Evolutionary conservation across 768 basidiomycete genomes (phyloP).

Genomic region (Pleurotus tuber-regium): DNA sequence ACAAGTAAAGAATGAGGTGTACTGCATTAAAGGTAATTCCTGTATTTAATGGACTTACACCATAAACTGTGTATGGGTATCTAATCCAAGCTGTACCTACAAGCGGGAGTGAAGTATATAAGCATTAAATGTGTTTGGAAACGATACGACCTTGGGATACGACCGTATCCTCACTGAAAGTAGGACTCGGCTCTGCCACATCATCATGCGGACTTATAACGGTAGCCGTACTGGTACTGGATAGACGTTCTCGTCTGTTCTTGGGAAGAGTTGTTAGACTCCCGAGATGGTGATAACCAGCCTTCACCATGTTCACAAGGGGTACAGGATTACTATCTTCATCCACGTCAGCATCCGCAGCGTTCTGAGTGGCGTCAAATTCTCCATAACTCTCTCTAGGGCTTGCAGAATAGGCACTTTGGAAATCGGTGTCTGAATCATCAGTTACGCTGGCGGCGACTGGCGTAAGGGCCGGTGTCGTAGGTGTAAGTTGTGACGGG

Average conservation of each 20-base stretch:
- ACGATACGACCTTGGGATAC: constrained; percentile 14
- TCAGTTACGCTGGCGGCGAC: constrained; percentile 38
- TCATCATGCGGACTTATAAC: constrained; percentile 24
- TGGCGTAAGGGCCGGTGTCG: constrained; percentile 33
- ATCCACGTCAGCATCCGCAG: constrained; percentile 24
- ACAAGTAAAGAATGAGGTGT: background rate
- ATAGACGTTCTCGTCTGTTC: constrained; percentile 50
- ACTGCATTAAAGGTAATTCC: background rate
- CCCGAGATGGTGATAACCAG: constrained; percentile 24
- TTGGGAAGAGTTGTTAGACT: constrained; percentile 28
- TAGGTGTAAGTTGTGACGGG: constrained; percentile 22
- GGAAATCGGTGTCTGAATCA: constrained; percentile 84
- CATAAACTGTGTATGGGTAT: constrained; percentile 10
- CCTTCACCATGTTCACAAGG: too few relatives aligned
- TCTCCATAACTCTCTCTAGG: constrained; percentile 66
- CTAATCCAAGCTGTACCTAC: background rate
- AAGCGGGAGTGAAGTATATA: constrained; percentile 7
- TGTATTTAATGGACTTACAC: constrained; percentile 9
- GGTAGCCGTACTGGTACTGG: constrained; percentile 59
- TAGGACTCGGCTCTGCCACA: constrained; percentile 31
- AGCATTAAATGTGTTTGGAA: constrained; percentile 10
- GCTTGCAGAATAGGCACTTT: constrained; percentile 80
- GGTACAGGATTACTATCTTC: constrained; percentile 10
- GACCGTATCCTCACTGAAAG: constrained; percentile 39
- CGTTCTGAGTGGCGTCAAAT: constrained; percentile 32